Percentiles rank a stretch among this genome's conserved stretches.
Conservation (phyloP, 2,329 filamentous ascomycete genomes). For the Cryphonectria naterciae region DNA sequence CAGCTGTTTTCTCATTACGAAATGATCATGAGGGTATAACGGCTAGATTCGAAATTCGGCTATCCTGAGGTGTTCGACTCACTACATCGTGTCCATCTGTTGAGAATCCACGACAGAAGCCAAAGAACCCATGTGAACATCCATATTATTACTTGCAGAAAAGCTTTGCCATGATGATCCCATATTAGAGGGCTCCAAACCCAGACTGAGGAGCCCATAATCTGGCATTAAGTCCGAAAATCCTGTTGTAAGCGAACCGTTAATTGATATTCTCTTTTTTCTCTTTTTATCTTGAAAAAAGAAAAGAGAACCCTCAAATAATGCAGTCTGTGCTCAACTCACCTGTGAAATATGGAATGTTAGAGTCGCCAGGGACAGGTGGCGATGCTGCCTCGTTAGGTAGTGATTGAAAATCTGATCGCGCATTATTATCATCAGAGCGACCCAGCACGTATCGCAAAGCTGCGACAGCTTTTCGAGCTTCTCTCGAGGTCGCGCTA, state of each 20-base stretch:
- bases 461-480: constrained; percentile 26
- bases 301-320: neutral
- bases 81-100: neutral
- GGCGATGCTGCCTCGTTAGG: no score
- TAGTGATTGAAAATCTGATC: neutral
- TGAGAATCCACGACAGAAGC: neutral
- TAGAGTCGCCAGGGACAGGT: neutral
- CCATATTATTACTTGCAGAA: neutral
- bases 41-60: neutral
- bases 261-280: neutral
- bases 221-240: constrained; percentile 8
- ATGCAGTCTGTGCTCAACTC: neutral
- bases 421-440: no score
- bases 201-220: neutral
- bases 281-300: no score
- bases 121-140: neutral
- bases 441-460: constrained; percentile 11
- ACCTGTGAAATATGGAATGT: neutral
- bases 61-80: no score
- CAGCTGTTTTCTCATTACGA: neutral
- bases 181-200: neutral
- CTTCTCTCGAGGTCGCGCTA: constrained; percentile 25
- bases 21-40: neutral
- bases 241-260: neutral
- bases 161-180: neutral